Evolutionary conservation across 2,329 filamentous ascomycete genomes (phyloP).

Genomic region (Macroventuria anomochaeta): DNA sequence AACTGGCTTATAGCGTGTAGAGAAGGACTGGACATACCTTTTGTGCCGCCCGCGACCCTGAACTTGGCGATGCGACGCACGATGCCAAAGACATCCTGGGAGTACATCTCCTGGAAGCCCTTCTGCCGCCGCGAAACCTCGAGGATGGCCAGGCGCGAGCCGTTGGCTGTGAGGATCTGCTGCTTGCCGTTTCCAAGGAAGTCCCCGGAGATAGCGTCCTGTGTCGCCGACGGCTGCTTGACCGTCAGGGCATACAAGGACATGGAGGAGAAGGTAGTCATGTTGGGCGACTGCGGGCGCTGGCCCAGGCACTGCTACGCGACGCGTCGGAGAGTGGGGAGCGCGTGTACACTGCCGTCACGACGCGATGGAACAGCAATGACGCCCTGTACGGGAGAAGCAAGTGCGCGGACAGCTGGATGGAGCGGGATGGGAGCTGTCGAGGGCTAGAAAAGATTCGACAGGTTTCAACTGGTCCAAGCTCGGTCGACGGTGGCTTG

Average conservation of each 20-base stretch:
- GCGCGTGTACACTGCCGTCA: conserved; percentile 7
- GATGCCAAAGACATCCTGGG: conserved; percentile 96
- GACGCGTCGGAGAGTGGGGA: conserved; percentile 19
- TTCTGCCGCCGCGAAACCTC: conserved; percentile 85
- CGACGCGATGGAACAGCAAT: conserved; percentile 1
- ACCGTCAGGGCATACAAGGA: conserved; percentile 98
- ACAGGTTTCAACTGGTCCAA: conserved; percentile 1
- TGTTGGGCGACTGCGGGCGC: conserved; percentile 57
- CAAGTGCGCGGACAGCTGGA: conserved; percentile 3
- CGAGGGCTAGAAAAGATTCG: conserved; percentile 7
- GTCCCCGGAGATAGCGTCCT: conserved; percentile 90
- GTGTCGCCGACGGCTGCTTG: conserved; percentile 87
- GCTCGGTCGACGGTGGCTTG: background rate
- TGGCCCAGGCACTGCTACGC: conserved; percentile 32
- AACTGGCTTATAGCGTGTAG: conserved; percentile 46
- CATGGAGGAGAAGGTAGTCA: conserved; percentile 98
- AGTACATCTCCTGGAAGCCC: conserved; percentile 83
- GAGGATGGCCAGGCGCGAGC: conserved; percentile 85
- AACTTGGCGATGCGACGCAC: conserved; percentile 89
- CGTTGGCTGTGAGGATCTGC: conserved; percentile 92
- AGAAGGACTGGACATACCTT: conserved; percentile 71
- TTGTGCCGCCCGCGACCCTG: conserved; percentile 88
- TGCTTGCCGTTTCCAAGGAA: conserved; percentile 97
- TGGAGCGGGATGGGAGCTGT: conserved; percentile 2
- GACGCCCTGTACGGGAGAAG: conserved; percentile 12